These are phyloP conservation scores for Suhomyces sp. DNA, from an alignment of 805 yeast genomes.

Conservation along the genomic window DNA sequence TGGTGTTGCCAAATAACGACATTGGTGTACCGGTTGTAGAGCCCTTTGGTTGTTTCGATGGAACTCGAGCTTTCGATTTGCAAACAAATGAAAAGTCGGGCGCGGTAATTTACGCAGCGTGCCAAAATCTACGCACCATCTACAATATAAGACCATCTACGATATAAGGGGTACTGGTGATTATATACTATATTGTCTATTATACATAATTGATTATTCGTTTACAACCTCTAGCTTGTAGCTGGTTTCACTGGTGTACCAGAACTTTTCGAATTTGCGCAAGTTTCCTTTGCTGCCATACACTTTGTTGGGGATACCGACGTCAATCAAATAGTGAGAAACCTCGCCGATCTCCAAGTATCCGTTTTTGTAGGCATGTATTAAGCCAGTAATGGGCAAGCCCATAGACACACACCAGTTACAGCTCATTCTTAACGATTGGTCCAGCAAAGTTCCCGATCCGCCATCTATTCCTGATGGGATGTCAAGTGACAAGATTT, in stretches of 20 bases:
- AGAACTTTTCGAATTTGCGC: constrained; percentile 44
- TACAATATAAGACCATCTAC: background rate
- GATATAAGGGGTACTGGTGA: no score
- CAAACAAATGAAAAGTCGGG: background rate
- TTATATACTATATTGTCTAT: background rate
- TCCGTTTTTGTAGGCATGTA: constrained; percentile 59
- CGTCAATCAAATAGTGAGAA: constrained; percentile 61
- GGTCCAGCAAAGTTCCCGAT: constrained; percentile 52
- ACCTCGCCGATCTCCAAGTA: constrained; percentile 47
- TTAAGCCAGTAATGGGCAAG: constrained; percentile 63
- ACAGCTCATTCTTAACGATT: constrained; percentile 39
- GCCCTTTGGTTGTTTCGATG: background rate
- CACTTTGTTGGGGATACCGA: constrained; percentile 64
- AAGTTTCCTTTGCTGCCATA: constrained; percentile 40
- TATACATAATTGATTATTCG: background rate
- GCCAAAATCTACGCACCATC: background rate
- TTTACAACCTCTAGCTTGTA: constrained; percentile 16
- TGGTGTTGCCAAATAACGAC: constrained; percentile 13
- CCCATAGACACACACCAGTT: constrained; percentile 69
- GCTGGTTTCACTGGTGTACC: constrained; percentile 39
- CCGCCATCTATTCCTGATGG: constrained; percentile 85
- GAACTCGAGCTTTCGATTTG: background rate
- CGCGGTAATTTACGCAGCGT: background rate
- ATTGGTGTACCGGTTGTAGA: background rate
- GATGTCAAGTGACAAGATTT: constrained; percentile 67